Evolutionary conservation across 78 protist genomes (phyloP).

Genomic region (Ministeria vibrans): DNA sequence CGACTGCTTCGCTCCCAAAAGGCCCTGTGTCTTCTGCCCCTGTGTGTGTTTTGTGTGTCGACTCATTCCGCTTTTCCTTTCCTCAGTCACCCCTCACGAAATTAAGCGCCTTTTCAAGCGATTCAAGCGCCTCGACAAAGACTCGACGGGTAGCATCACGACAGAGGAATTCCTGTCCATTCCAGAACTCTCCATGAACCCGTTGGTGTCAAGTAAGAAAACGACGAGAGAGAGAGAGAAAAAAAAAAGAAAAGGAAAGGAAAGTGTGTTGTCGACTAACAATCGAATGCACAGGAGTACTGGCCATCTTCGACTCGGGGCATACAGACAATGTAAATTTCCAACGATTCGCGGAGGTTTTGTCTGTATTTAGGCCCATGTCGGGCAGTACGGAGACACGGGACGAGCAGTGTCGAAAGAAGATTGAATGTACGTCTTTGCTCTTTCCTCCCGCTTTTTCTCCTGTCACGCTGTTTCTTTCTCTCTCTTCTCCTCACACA

Average conservation of each 20-base stretch:
- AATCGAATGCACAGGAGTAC: no score
- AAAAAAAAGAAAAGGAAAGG: no score
- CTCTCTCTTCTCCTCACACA: background rate
- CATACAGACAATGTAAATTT: conserved; percentile 37
- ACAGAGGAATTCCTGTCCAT: conserved; percentile 75
- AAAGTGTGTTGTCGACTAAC: no score
- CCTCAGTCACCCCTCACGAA: conserved; percentile 36
- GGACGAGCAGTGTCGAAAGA: conserved; percentile 22
- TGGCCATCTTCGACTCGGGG: conserved; percentile 36
- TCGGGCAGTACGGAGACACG: no score
- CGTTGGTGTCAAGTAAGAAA: conserved; percentile 32
- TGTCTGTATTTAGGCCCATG: conserved; percentile 42
- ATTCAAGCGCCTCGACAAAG: conserved; percentile 79
- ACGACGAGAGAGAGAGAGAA: no score
- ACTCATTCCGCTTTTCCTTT: background rate
- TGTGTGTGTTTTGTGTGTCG: background rate
- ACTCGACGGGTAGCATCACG: conserved; percentile 73
- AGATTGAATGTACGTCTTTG: conserved; percentile 32
- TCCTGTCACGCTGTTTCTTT: background rate
- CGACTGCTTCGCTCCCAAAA: background rate
- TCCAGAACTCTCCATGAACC: conserved; percentile 77
- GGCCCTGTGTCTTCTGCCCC: background rate
- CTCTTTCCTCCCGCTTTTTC: background rate
- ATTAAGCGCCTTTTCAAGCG: conserved; percentile 66
- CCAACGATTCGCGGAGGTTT: conserved; percentile 30